These are phyloP conservation scores for Acephala macrosclerotiorum DNA, from an alignment of 2,329 filamentous ascomycete genomes.

Conservation along the genomic window DNA sequence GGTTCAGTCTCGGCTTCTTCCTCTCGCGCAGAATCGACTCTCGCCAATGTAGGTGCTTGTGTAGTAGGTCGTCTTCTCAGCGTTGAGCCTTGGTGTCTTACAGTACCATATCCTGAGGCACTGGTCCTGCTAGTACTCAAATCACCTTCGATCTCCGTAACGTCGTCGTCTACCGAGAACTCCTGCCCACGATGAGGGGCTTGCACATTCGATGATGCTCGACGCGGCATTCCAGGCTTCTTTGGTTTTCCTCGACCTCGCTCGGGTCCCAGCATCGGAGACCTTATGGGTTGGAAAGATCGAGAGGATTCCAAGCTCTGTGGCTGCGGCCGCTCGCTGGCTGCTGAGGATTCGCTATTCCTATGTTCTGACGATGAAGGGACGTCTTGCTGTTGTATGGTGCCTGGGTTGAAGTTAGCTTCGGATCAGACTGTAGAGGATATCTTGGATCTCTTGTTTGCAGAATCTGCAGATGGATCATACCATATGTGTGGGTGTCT, in stretches of 20 bases:
- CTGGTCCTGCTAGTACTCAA: slow-evolving; percentile 51
- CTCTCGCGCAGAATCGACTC: slow-evolving; percentile 56
- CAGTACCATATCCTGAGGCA: slow-evolving; percentile 47
- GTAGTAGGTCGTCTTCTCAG: slow-evolving; percentile 56
- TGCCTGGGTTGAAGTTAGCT: slow-evolving; percentile 33
- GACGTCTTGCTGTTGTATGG: slow-evolving; percentile 32
- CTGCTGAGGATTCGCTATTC: slow-evolving; percentile 40
- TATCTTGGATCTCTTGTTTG: background rate
- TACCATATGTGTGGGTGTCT: slow-evolving; percentile 61
- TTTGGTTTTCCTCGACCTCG: slow-evolving; percentile 44
- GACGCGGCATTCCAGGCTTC: slow-evolving; percentile 77
- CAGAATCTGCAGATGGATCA: slow-evolving; percentile 30
- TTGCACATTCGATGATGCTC: slow-evolving; percentile 74
- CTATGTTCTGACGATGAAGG: slow-evolving; percentile 33
- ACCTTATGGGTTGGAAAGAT: slow-evolving; percentile 37
- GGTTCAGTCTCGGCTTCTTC: slow-evolving; percentile 48
- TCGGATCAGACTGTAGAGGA: background rate
- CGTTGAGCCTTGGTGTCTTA: slow-evolving; percentile 57
- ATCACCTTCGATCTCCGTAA: slow-evolving; percentile 79
- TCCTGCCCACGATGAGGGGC: slow-evolving; percentile 82
- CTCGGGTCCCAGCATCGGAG: slow-evolving; percentile 44
- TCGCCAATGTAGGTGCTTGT: slow-evolving; percentile 53
- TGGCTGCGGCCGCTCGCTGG: slow-evolving; percentile 37
- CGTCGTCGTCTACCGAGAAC: slow-evolving; percentile 91
- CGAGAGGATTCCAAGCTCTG: slow-evolving; percentile 42